These are phyloP conservation scores for Verticillium alfalfae DNA, from an alignment of 2,329 filamentous ascomycete species.

Conservation along the genomic window DNA sequence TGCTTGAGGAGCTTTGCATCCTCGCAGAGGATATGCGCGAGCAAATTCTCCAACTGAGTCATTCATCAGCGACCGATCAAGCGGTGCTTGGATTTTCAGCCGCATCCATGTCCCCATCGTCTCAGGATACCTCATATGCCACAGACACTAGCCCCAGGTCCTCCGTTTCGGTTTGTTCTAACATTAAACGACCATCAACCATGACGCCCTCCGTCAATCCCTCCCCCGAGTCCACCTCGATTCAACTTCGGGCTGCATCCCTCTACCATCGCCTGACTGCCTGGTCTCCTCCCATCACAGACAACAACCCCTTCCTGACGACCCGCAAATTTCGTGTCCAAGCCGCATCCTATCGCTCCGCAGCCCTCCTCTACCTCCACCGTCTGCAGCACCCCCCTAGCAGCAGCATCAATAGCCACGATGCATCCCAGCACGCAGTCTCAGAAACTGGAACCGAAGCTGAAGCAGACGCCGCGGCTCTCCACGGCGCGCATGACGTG, in stretches of 20 bases:
- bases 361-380: slow-evolving; percentile 19
- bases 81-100: neutral
- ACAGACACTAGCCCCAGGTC: neutral
- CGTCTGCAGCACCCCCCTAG: slow-evolving; percentile 17
- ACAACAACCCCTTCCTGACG: slow-evolving; percentile 14
- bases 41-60: neutral
- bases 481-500: slow-evolving; percentile 20
- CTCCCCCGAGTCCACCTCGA: neutral
- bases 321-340: slow-evolving; percentile 20
- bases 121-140: no score
- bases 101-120: neutral
- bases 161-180: neutral
- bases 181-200: neutral
- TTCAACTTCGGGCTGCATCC: slow-evolving; percentile 11
- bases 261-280: slow-evolving; percentile 12
- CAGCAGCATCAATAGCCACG: neutral
- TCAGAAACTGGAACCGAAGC: neutral
- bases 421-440: neutral
- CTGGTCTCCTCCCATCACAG: slow-evolving; percentile 17
- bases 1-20: slow-evolving; percentile 18
- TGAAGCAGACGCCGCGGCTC: slow-evolving; percentile 15
- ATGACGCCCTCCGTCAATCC: neutral
- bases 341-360: slow-evolving; percentile 18
- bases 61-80: neutral
- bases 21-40: slow-evolving; percentile 20